Evolutionary conservation across 2,329 filamentous ascomycete species (phyloP).

Genomic region (Pseudogymnoascus sp.): DNA sequence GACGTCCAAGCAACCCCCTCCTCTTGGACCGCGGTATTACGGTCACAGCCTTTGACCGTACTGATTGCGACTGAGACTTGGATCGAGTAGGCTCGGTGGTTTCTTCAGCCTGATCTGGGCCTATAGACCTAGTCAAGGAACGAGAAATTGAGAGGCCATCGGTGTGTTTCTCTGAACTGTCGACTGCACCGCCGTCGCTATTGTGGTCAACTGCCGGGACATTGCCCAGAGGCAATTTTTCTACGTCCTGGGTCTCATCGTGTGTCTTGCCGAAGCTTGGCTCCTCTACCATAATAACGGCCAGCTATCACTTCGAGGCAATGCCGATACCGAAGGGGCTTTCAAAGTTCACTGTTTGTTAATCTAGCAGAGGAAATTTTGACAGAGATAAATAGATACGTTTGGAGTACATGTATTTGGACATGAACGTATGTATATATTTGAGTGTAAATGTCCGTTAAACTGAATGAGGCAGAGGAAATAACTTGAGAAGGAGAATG

Average conservation of each 20-base stretch:
- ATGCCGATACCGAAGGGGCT: not conserved
- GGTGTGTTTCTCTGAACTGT: constrained; percentile 7
- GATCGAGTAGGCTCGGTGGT: constrained; percentile 9
- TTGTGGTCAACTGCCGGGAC: not conserved
- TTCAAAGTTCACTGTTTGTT: not conserved
- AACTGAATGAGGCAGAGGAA: not conserved
- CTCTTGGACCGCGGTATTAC: constrained; percentile 44
- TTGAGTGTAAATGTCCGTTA: not conserved
- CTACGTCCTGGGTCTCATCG: constrained; percentile 1
- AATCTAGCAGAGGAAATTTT: not conserved
- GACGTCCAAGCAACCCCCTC: constrained; percentile 62
- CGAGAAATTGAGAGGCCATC: constrained; percentile 16
- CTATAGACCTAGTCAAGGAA: constrained; percentile 17
- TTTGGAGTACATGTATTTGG: not conserved
- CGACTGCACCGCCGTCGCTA: not conserved
- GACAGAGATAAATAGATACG: not conserved
- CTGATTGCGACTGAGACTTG: constrained; percentile 33
- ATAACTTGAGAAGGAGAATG: constrained; percentile 4
- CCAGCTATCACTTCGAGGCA: not conserved
- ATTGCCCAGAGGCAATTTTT: not conserved
- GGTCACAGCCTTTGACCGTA: constrained; percentile 30
- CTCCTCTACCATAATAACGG: not conserved
- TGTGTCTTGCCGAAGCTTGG: not conserved
- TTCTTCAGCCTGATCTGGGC: constrained; percentile 10
- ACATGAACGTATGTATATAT: not conserved